These are phyloP conservation scores for Silene uniflora DNA, from an alignment of 148 eudicot genomes.

Conservation along the genomic window DNA sequence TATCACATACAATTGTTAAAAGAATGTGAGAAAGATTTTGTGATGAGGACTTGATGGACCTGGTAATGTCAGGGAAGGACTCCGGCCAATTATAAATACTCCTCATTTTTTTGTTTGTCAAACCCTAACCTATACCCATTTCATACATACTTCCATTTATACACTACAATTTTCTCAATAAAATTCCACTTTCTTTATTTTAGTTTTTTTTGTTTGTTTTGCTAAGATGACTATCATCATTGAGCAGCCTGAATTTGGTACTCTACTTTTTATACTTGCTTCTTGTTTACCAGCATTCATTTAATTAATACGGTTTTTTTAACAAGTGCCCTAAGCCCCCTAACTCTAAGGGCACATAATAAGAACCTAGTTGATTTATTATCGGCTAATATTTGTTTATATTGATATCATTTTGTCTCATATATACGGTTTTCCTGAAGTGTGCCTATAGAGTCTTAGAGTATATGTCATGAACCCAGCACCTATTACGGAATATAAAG, in stretches of 20 bases:
- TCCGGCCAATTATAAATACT: conserved; percentile 59
- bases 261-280: conserved; percentile 1
- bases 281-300: neutral
- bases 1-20: neutral
- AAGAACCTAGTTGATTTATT: too few species aligned
- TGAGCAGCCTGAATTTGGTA: conserved; percentile 57
- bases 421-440: neutral
- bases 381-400: neutral
- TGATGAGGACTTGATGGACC: conserved; percentile 49
- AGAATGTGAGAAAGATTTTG: conserved; percentile 21
- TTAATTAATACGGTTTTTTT: neutral
- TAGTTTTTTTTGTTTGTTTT: conserved; percentile 8
- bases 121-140: conserved; percentile 5
- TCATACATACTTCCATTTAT: neutral
- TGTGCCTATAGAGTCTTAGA: too few species aligned
- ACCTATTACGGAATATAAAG: too few species aligned
- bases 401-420: neutral
- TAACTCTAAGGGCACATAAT: too few species aligned
- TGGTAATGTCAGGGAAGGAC: conserved; percentile 65
- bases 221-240: conserved; percentile 66
- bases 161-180: neutral
- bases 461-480: too few species aligned
- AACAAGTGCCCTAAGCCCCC: too few species aligned
- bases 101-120: conserved; percentile 7
- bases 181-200: neutral